Conservation (phyloP, 108 stramenopile genomes). For the Hondaea fermentalgiana region DNA sequence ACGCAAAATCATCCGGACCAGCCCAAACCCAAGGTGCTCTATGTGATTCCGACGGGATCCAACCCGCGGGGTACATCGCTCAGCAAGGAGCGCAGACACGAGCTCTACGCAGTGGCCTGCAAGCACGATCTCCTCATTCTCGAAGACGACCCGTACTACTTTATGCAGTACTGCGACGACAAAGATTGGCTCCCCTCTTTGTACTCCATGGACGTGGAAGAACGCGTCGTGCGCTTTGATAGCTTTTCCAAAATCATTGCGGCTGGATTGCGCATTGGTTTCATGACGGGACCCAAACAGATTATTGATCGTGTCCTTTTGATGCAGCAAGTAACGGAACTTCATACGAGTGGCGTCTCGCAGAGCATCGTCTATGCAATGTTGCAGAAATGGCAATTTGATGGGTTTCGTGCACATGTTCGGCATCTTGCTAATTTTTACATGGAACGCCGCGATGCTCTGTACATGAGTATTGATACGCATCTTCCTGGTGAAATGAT, state of each 20-base stretch:
- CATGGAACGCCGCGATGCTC: conserved; percentile 26
- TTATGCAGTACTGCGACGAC: conserved; percentile 24
- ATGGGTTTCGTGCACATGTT: background rate
- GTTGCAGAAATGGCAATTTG: conserved; percentile 34
- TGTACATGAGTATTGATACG: conserved; percentile 16
- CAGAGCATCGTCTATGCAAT: conserved; percentile 41
- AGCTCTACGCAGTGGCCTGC: conserved; percentile 37
- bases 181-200: background rate
- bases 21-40: conserved; percentile 34
- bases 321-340: conserved; percentile 35
- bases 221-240: conserved; percentile 56
- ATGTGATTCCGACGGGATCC: conserved; percentile 41
- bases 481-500: conserved; percentile 18
- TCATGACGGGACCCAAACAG: conserved; percentile 39
- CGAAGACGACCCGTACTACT: conserved; percentile 62
- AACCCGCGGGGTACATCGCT: conserved; percentile 42
- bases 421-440: conserved; percentile 19
- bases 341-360: conserved; percentile 43
- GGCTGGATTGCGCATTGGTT: conserved; percentile 56
- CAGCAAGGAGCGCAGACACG: conserved; percentile 25
- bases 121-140: conserved; percentile 48
- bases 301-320: conserved; percentile 38
- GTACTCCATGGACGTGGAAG: conserved; percentile 42
- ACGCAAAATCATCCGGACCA: background rate
- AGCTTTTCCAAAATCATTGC: conserved; percentile 48